A percentile compares a stretch with the other conserved stretches of the same genome.
Evolutionary conservation across 2,329 filamentous ascomycete genomes (phyloP).

Genomic region (Venturia aucupariae): DNA sequence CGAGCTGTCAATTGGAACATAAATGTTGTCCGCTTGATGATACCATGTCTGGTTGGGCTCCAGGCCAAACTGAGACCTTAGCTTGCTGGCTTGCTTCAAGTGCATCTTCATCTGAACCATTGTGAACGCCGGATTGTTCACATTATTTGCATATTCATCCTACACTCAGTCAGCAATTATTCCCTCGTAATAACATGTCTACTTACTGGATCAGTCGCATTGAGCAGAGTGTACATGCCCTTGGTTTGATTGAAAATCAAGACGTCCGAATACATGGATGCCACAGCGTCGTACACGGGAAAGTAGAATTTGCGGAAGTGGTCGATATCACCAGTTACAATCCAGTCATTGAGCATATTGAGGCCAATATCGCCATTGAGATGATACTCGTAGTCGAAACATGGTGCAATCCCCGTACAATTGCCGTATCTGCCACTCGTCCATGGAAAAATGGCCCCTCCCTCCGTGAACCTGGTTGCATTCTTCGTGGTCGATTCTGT

Average conservation of each 20-base stretch:
- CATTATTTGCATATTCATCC: constrained; percentile 59
- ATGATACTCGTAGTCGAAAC: constrained; percentile 65
- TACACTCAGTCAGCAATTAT: constrained; percentile 18
- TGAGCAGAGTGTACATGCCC: constrained; percentile 42
- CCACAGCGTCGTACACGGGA: constrained; percentile 55
- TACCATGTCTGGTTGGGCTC: constrained; percentile 49
- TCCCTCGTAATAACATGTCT: neutral
- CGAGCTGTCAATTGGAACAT: constrained; percentile 42
- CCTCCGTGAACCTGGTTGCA: constrained; percentile 46
- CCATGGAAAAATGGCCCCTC: constrained; percentile 58
- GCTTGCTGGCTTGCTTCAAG: constrained; percentile 47
- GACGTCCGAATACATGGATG: constrained; percentile 51
- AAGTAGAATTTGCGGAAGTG: constrained; percentile 48
- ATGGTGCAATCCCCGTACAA: constrained; percentile 49
- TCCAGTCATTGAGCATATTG: constrained; percentile 51
- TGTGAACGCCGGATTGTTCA: constrained; percentile 61
- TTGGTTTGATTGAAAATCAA: constrained; percentile 50
- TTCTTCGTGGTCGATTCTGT: constrained; percentile 51
- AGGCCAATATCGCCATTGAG: constrained; percentile 61
- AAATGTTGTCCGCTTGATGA: constrained; percentile 47
- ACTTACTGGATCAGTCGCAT: constrained; percentile 62
- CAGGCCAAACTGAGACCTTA: constrained; percentile 47
- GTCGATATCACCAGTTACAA: constrained; percentile 48
- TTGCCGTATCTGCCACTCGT: constrained; percentile 59
- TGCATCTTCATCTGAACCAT: constrained; percentile 52